These are phyloP conservation scores for Ogataea hybrid DNA, from an alignment of 1,139 yeast species.

Conservation along the genomic window DNA sequence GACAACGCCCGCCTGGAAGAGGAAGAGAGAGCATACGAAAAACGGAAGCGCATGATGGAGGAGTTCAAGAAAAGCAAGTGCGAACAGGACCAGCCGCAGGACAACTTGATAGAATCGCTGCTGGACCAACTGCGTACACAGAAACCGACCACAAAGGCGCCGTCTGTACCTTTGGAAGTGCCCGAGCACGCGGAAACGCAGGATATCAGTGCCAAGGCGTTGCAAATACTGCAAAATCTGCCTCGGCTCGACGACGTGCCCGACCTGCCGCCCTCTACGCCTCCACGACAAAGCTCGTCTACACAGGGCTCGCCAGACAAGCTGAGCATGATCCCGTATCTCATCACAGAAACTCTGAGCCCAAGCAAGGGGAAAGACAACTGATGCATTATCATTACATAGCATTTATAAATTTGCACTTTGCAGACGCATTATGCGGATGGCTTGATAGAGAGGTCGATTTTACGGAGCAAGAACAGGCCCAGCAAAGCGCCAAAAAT, in stretches of 20 bases:
- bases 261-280: slow-evolving; percentile 7
- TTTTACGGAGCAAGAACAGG: slow-evolving; percentile 46
- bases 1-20: slow-evolving; percentile 82
- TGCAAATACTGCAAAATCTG: slow-evolving; percentile 4
- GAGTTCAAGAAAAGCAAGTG: slow-evolving; percentile 33
- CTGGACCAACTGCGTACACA: slow-evolving; percentile 24
- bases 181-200: slow-evolving; percentile 22
- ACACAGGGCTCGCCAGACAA: slow-evolving; percentile 12
- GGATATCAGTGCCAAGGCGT: slow-evolving; percentile 19
- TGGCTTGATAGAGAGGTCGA: slow-evolving; percentile 35
- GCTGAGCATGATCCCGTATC: slow-evolving; percentile 18
- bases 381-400: slow-evolving; percentile 8
- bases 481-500: slow-evolving; percentile 62
- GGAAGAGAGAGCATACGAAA: slow-evolving; percentile 73
- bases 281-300: slow-evolving; percentile 2
- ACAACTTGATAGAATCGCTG: slow-evolving; percentile 25
- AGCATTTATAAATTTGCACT: neutral
- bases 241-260: slow-evolving; percentile 2
- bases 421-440: slow-evolving; percentile 1
- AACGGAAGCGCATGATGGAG: slow-evolving; percentile 64
- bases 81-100: slow-evolving; percentile 6
- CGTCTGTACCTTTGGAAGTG: neutral
- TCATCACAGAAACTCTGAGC: slow-evolving; percentile 20
- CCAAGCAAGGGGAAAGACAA: slow-evolving; percentile 12
- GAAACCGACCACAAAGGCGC: slow-evolving; percentile 11